Evolutionary conservation across 1,139 yeast species (phyloP), one percentile per base, ranked within the genome.

Genomic region (Kodamaea derodonti): DNA sequence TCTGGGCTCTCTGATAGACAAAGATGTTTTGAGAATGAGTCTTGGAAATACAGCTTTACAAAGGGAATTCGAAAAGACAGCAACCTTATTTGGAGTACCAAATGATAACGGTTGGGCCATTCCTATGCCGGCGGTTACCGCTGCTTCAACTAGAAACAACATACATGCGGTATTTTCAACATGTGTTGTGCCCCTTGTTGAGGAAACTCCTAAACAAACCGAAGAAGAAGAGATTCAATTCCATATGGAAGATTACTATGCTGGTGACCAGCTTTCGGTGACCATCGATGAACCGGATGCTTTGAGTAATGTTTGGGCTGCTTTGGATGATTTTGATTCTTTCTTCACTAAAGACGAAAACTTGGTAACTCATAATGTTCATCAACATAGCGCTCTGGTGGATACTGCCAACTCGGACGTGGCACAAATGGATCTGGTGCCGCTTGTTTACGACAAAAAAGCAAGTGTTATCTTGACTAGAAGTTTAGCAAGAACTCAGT

Each of bases 31-130:
- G 48, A 72, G 97, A 53, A 85, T 92, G 82, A 84, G 95, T 49
- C 72, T 92, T 51, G 97, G 97, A 10, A 87, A 85, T 47, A 68
- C 82, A 13, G 76, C 86, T 3, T 69, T 84, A 49, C 77, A 83
- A 48, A 85, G 84, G 43, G 95, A 86, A 47, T 84, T 83, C 50
- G 96, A 85, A 46, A 80, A 78, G 46, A 82, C 95, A 1, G 92
- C 95, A 0, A 87, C 97, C 0, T 65, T 92, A 36, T 94, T 88
- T 65, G 98, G 98, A 12, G 81, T 90, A 15, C 98, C 98, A 0
- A 96, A 88, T 40, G 95, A 86, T n/a, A 80, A 82, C 52, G 99
- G 99, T 1, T 94, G 99, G 99, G 82, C 97, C 0, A 80, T 94
- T 32, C 95, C 97, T 2, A 84, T 85, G 92, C 96, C 97, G 0